Percentiles rank a stretch among this genome's conserved stretches.
Conservation (phyloP, 106 monocot species). For the Apostasia ramifera region DNA sequence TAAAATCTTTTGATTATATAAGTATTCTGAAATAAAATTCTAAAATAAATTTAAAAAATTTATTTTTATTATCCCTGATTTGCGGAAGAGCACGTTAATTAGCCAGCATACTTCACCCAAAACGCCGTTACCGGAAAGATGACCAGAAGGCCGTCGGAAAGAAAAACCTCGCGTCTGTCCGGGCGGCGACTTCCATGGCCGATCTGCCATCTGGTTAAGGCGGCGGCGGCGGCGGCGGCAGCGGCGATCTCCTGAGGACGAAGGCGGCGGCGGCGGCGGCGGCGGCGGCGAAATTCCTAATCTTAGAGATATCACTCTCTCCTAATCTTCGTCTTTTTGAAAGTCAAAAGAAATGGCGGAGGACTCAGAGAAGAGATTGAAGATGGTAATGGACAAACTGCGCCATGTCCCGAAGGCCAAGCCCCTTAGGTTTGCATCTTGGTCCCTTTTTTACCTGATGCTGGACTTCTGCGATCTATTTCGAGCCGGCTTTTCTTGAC, state of each 20-base stretch:
- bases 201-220: neutral
- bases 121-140: too few species aligned
- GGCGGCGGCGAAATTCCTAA: neutral
- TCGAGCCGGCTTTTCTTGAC: conserved; percentile 3
- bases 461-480: neutral
- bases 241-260: neutral
- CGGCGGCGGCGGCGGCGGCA: neutral
- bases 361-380: conserved; percentile 53
- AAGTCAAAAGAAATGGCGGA: conserved; percentile 21
- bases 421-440: conserved; percentile 1
- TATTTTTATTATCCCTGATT: too few species aligned
- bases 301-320: neutral
- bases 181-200: too few species aligned
- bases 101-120: too few species aligned
- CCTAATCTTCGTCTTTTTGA: neutral
- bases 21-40: too few species aligned
- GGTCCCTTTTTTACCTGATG: neutral
- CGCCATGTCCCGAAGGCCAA: conserved; percentile 41
- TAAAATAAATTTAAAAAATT: too few species aligned
- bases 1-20: too few species aligned
- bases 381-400: conserved; percentile 80
- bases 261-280: neutral
- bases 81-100: too few species aligned
- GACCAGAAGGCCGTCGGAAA: too few species aligned
- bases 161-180: too few species aligned